Base-by-base conservation (phyloP, 2,329 filamentous ascomycete genomes). In the Aspergillus piperis region DNA sequence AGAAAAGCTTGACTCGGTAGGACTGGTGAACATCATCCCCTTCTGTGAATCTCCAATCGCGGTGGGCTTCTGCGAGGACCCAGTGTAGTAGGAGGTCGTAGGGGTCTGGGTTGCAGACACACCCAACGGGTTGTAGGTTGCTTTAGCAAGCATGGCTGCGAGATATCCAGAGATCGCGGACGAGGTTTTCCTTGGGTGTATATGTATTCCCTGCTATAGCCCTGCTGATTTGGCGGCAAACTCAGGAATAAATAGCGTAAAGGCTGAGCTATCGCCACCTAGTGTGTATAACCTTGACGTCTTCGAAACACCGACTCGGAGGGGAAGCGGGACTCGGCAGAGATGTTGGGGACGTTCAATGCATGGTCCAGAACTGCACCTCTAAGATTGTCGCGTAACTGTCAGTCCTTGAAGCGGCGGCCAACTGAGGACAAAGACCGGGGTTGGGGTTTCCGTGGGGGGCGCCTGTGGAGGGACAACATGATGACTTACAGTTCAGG, bases 1-100 rank as follows among this genome's bases (percentile, higher is more conserved):
- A 23, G 91, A 95, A 77, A 96, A 96, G 68, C 96, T 92, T 27
- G 92, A 96, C 72, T 96, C 91, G 66, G 92, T 96, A 48, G 93
- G 92, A 73, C 91, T 96, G 44, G 87, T 85, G 72, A 90, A 94
- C 25, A 73, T 68, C 44, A 71, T 68, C 27, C 75, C 74, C 64
- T 78, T 71, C 51, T 71, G 72, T 25, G 67, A 61, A 58, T 70
- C 71, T 32, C 70, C 66, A 15, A 70, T 66, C 5, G 69, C 68
- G 32, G 67, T 59, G 6, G 72, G 65, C 61, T 71, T 74, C 41
- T 73, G 70, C 7, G 69, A 63, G 15, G 67, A 58, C 23, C 64
- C 68, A 19, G 72, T 61, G 51, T 75, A 64, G 65, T 73, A 74
- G 42, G 73, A 67, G 2, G 71, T 69, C n/a, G 70, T 64, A 27